A percentile compares a stretch with the other conserved stretches of the same genome.
These are phyloP conservation scores for Agastache rugosa DNA, from an alignment of 257 asterid species.

Conservation along the genomic window DNA sequence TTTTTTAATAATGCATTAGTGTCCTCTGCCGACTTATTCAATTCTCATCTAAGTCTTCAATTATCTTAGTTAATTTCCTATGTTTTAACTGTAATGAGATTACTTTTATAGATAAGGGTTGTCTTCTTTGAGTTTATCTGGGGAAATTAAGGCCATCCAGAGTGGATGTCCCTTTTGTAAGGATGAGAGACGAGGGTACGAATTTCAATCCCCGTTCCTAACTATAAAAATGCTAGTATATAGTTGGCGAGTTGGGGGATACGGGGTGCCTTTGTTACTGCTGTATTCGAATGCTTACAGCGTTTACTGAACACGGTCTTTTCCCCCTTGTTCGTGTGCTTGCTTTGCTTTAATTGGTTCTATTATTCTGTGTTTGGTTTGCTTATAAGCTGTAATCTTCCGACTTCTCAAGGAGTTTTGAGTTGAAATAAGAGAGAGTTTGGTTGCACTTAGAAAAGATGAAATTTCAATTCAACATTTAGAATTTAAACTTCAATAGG, in stretches of 20 bases:
- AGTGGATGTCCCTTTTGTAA: neutral
- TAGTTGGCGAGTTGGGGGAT: too few relatives aligned
- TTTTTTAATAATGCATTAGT: slow-evolving; percentile 32
- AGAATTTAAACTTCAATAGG: neutral
- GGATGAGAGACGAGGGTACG: neutral
- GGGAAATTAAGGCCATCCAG: neutral
- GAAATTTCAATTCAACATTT: neutral
- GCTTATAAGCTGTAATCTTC: too few relatives aligned
- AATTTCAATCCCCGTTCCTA: neutral
- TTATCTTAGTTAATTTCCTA: slow-evolving; percentile 5
- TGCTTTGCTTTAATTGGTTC: too few relatives aligned
- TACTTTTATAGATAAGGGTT: slow-evolving; percentile 13
- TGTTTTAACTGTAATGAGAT: slow-evolving; percentile 1
- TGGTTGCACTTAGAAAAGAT: neutral
- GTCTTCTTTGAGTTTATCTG: neutral
- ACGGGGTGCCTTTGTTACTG: too few relatives aligned
- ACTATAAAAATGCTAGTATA: too few relatives aligned
- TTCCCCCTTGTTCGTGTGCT: too few relatives aligned
- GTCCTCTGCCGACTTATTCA: neutral
- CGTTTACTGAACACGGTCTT: too few relatives aligned
- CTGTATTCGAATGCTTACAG: too few relatives aligned
- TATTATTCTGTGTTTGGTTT: too few relatives aligned
- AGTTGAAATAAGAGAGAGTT: too few relatives aligned
- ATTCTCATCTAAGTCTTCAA: slow-evolving; percentile 11
- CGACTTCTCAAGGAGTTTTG: too few relatives aligned